Conservation (phyloP, 2,329 filamentous ascomycete species). For the Aspergillus proliferans region DNA sequence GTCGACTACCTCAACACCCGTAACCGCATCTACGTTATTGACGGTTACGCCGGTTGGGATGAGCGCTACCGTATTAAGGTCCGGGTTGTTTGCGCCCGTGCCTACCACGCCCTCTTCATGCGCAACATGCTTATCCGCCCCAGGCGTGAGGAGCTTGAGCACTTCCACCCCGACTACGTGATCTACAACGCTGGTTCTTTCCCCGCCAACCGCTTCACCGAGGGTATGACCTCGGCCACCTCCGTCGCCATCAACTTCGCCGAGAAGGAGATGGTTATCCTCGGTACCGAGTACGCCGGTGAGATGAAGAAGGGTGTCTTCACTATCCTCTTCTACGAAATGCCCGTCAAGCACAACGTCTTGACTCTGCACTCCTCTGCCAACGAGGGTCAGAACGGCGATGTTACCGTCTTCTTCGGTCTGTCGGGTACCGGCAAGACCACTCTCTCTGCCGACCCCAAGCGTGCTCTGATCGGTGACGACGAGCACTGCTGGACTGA, state of each 20-base stretch:
- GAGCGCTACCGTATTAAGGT: constrained; percentile 97
- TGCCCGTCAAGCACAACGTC: constrained; percentile 99
- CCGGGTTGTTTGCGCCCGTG: constrained; percentile 94
- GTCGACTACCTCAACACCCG: constrained; percentile 99
- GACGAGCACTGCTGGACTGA: constrained; percentile 99
- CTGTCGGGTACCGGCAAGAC: constrained; percentile 98
- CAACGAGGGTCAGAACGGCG: constrained; percentile 89
- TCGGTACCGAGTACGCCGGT: constrained; percentile 96
- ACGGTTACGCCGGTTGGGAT: constrained; percentile 97
- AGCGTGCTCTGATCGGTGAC: constrained; percentile 92
- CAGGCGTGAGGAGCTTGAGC: constrained; percentile 80
- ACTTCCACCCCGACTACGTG: constrained; percentile 98
- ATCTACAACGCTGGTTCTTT: constrained; percentile 99
- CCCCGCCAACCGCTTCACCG: constrained; percentile 96
- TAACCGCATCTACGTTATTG: constrained; percentile 96
- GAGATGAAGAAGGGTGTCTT: constrained; percentile 99
- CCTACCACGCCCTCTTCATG: constrained; percentile 99
- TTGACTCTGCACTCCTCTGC: constrained; percentile 96
- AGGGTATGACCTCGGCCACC: constrained; percentile 97
- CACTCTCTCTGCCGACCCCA: constrained; percentile 91
- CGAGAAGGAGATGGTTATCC: constrained; percentile 99
- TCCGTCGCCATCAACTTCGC: constrained; percentile 98
- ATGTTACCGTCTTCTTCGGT: constrained; percentile 99
- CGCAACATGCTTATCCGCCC: constrained; percentile 99
- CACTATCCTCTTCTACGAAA: constrained; percentile 99